Evolutionary conservation across 768 basidiomycete species (phyloP).

Genomic region (Russula brevipes): DNA sequence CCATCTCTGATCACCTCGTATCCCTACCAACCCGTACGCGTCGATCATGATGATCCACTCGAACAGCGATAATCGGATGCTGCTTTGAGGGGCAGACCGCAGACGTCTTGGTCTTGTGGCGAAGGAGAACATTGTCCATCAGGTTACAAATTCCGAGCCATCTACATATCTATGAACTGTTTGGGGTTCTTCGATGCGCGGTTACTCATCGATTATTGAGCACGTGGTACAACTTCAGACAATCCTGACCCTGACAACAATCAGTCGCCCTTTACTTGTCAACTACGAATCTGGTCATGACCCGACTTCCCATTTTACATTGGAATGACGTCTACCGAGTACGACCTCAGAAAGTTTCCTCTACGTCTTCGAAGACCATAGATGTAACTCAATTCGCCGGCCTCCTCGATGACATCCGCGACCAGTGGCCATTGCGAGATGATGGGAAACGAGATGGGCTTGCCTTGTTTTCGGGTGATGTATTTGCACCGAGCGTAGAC

Average conservation of each 20-base stretch:
- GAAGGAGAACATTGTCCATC: too few species aligned
- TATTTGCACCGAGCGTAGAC: conserved; percentile 84
- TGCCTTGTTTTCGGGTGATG: conserved; percentile 81
- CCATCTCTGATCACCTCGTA: too few species aligned
- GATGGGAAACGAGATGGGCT: conserved; percentile 65
- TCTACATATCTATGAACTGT: too few species aligned
- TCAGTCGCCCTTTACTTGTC: neutral
- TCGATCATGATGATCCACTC: too few species aligned
- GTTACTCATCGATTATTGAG: neutral
- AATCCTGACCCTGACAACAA: neutral
- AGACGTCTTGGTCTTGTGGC: too few species aligned
- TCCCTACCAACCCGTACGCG: too few species aligned
- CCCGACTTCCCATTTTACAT: conserved; percentile 48
- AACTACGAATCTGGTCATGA: conserved; percentile 29
- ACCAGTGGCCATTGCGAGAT: conserved; percentile 45
- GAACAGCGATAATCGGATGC: too few species aligned
- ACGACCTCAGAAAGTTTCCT: conserved; percentile 59
- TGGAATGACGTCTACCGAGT: conserved; percentile 87
- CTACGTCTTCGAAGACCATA: conserved; percentile 56
- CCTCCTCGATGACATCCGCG: conserved; percentile 57
- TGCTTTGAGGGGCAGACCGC: too few species aligned
- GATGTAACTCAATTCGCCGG: conserved; percentile 84
- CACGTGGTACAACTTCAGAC: neutral
- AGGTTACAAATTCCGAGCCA: too few species aligned
- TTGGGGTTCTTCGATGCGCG: too few species aligned